These are phyloP conservation scores for Saccharomycopsis fibuligera DNA, from an alignment of 805 yeast species.

Conservation along the genomic window DNA sequence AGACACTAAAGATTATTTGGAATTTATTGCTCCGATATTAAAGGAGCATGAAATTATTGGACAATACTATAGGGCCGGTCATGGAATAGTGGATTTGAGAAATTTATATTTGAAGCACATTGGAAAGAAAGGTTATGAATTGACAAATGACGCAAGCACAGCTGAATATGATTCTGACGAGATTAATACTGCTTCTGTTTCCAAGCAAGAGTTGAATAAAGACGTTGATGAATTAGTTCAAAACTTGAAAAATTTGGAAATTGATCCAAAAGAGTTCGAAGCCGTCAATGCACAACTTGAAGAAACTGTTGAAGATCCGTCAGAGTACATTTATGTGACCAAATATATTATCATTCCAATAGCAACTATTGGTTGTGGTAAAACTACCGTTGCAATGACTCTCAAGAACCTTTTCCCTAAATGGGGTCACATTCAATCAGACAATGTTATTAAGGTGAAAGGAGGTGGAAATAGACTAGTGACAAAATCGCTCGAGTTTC, in stretches of 20 bases:
- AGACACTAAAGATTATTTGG: constrained; percentile 61
- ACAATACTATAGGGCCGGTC: constrained; percentile 44
- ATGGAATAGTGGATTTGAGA: constrained; percentile 71
- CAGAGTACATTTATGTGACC: constrained; percentile 29
- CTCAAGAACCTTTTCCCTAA: constrained; percentile 47
- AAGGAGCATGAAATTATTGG: constrained; percentile 40
- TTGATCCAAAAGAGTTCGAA: background rate
- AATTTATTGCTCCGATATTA: constrained; percentile 56
- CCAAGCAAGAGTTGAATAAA: constrained; percentile 25
- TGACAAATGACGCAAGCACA: constrained; percentile 40
- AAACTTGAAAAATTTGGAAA: background rate
- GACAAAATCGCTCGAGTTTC: constrained; percentile 34
- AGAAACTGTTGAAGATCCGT: too few species aligned
- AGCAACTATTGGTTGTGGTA: constrained; percentile 93
- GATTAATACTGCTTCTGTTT: constrained; percentile 24
- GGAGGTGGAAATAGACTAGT: constrained; percentile 45
- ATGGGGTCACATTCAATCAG: constrained; percentile 80
- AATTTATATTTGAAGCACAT: constrained; percentile 50
- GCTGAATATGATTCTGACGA: constrained; percentile 33
- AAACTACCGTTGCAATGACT: constrained; percentile 72
- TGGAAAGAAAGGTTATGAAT: constrained; percentile 54
- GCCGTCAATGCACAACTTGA: background rate
- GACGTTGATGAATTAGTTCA: constrained; percentile 19
- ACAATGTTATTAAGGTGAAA: constrained; percentile 45
- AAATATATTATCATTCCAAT: constrained; percentile 72